Base-by-base conservation (phyloP, 306 rosid species). In the Hylodesmum podocarpum region DNA sequence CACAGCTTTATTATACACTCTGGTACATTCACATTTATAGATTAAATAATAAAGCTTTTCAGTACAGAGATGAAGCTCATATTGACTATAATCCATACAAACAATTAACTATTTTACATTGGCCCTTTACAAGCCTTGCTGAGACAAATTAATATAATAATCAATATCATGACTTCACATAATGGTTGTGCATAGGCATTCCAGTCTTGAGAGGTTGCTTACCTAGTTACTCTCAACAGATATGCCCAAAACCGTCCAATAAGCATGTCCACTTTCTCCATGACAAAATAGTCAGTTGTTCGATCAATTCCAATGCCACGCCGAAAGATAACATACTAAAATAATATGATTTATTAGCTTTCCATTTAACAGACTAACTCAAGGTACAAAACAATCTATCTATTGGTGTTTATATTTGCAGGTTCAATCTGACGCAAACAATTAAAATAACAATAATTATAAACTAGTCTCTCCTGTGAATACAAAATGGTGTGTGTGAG, bases 181-280 rank as follows among this genome's bases (percentile, higher is more conserved):
- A 49, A 58, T 49, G 15, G 49, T 54, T 47, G 24, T 53, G 37
- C 28, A 31, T 72, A 14, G 64, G 53, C 46, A 72, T 25, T 37
- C 64, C 29, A 43, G 41, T 46, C 58, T 49, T 49, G 28, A 34
- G 71, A 77, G 75, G 21, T 16, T 21, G 61, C 89, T 79, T 80
- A 90, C 97, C 88, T 84, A 13, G 93, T 85, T 80, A 83, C 0
- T 72, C 85, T 82, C 72, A 90, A 76, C 75, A 95, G 69, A 88
- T 86, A 90, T 61, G 86, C 83, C 98, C 98, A 95, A 13, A 91
- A 66, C 18, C 90, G 88, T 73, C 81, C 89, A 88, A 95, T 88
- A 75, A 92, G 85, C 88, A 90, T 87, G 88, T 95, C 96, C 86
- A 95, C 80, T 87, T 95, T 95, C 96, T 90, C 97, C 97, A 92